Percentiles rank a stretch among this genome's conserved stretches.
These are phyloP conservation scores for Phylloporus sp. DNA, from an alignment of 768 basidiomycete genomes.

Conservation along the genomic window DNA sequence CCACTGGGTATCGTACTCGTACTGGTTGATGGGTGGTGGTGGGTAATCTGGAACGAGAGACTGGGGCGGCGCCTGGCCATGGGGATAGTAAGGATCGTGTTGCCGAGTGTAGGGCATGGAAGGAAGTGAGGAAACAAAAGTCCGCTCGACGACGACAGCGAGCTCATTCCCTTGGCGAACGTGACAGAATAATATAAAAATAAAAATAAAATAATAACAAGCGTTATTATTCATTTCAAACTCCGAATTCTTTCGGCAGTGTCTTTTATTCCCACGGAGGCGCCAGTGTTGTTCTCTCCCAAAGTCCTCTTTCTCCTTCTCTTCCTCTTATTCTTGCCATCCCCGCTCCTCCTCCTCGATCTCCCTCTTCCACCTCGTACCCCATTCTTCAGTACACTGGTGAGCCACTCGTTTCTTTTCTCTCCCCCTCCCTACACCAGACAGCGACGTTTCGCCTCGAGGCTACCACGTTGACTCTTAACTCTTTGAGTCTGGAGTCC, in stretches of 20 bases:
- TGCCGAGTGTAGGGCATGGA: conserved; percentile 55
- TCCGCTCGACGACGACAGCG: conserved; percentile 12
- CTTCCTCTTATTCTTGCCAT: conserved; percentile 29
- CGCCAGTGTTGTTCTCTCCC: conserved; percentile 44
- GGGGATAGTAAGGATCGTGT: conserved; percentile 47
- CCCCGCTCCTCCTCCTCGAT: conserved; percentile 21
- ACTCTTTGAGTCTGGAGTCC: conserved; percentile 5
- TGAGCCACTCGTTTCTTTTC: conserved; percentile 16
- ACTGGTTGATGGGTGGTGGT: conserved; percentile 29
- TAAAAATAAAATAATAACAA: background rate
- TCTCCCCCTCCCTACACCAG: conserved; percentile 8
- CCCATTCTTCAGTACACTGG: conserved; percentile 15
- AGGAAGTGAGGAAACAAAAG: conserved; percentile 10
- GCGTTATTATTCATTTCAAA: conserved; percentile 33
- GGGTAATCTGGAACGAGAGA: conserved; percentile 37
- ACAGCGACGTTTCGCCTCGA: conserved; percentile 21
- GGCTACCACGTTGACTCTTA: conserved; percentile 27
- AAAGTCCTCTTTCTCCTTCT: conserved; percentile 25
- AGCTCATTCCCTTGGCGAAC: conserved; percentile 6
- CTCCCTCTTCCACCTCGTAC: conserved; percentile 12
- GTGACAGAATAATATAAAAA: too few species aligned
- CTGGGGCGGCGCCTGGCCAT: conserved; percentile 28
- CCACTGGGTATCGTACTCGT: conserved; percentile 46
- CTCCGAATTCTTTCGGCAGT: conserved; percentile 39
- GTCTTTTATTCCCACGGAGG: conserved; percentile 36